Conservation (phyloP, 2,329 filamentous ascomycete genomes). For the Cladosporium sp. region DNA sequence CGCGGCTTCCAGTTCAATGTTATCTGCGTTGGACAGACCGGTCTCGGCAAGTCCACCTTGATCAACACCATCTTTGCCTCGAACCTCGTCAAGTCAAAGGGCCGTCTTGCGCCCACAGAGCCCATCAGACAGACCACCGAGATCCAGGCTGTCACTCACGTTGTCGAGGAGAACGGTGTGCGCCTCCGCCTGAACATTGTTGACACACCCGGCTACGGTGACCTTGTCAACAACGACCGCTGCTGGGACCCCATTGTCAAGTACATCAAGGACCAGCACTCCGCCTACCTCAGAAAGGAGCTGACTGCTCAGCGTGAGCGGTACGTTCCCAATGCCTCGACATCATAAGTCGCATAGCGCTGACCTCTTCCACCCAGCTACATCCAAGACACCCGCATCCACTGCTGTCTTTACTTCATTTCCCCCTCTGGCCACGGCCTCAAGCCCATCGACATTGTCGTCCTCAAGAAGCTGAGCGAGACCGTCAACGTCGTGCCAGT, state of each 20-base stretch:
- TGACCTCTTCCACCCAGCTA: conserved; percentile 50
- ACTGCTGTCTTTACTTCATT: conserved; percentile 99
- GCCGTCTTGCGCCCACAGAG: conserved; percentile 88
- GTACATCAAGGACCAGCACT: conserved; percentile 99
- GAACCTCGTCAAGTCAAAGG: conserved; percentile 98
- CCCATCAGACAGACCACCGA: conserved; percentile 93
- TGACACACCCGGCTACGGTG: conserved; percentile 96
- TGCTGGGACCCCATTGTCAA: conserved; percentile 99
- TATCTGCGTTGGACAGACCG: conserved; percentile 98
- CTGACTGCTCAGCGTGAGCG: conserved; percentile 98
- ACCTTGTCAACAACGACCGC: conserved; percentile 99
- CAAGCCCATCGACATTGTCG: conserved; percentile 99
- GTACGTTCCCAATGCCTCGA: background rate
- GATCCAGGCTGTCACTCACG: conserved; percentile 96
- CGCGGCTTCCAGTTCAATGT: conserved; percentile 99
- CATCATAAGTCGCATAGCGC: background rate
- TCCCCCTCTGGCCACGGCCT: conserved; percentile 96
- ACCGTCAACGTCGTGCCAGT: conserved; percentile 99
- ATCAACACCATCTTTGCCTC: conserved; percentile 99
- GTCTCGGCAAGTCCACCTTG: conserved; percentile 96
- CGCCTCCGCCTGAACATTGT: conserved; percentile 97
- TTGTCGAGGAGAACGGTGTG: conserved; percentile 99
- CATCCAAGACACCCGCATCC: conserved; percentile 98
- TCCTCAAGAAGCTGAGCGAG: conserved; percentile 98
- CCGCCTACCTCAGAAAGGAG: conserved; percentile 97